phyloP scores from a whole-genome alignment of 768 basidiomycete species.

The Suillus subaureus region DNA sequence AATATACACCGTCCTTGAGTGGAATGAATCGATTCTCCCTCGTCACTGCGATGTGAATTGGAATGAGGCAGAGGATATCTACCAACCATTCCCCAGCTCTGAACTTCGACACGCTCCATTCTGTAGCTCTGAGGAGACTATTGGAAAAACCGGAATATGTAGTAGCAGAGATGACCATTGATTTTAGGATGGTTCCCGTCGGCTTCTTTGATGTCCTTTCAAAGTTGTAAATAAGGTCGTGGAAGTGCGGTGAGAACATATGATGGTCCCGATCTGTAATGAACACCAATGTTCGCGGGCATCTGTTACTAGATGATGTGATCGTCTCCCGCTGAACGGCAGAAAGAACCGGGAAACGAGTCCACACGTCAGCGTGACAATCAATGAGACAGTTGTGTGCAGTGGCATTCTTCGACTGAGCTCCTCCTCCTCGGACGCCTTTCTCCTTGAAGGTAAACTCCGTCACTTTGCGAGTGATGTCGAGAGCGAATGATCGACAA shows the following conservation, averaged over 20 bases:
- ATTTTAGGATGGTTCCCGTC: slow-evolving; percentile 44
- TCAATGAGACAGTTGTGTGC: slow-evolving; percentile 57
- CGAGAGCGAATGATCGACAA: slow-evolving; percentile 46
- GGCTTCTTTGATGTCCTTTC: slow-evolving; percentile 57
- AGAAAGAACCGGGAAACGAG: slow-evolving; percentile 58
- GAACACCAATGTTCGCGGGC: slow-evolving; percentile 42
- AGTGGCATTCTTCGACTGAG: slow-evolving; percentile 21
- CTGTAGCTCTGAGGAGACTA: slow-evolving; percentile 14
- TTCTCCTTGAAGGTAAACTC: slow-evolving; percentile 58
- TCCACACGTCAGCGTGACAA: slow-evolving; percentile 61
- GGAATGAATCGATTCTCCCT: slow-evolving; percentile 64
- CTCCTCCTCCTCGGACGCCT: slow-evolving; percentile 24
- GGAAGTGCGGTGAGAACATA: slow-evolving; percentile 46
- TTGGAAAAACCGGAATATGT: slow-evolving; percentile 31
- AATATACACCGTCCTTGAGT: slow-evolving; percentile 58
- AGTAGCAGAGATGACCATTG: slow-evolving; percentile 36
- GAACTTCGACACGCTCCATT: slow-evolving; percentile 41
- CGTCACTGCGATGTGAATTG: slow-evolving; percentile 63
- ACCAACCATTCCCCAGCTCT: slow-evolving; percentile 64
- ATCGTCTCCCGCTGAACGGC: slow-evolving; percentile 51
- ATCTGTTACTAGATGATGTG: slow-evolving; percentile 35
- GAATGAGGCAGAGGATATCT: slow-evolving; percentile 61
- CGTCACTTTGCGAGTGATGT: slow-evolving; percentile 57
- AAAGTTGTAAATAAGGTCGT: slow-evolving; percentile 47
- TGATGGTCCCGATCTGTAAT: slow-evolving; percentile 40